phyloP scores from a whole-genome alignment of 1,284 basidiomycete genomes.

The Flammula alnicola region DNA sequence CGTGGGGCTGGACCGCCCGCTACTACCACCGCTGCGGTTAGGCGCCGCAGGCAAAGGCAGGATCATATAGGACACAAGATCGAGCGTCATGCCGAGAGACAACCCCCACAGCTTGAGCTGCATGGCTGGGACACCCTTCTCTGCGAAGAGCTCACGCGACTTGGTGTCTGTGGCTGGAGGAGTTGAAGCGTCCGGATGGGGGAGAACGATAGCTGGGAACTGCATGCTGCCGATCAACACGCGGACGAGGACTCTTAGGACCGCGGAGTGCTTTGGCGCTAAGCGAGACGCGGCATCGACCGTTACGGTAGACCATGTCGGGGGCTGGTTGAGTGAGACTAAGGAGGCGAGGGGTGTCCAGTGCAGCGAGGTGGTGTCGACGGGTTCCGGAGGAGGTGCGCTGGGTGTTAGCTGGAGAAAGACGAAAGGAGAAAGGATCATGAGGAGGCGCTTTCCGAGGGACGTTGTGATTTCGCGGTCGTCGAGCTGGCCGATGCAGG shows the following conservation, averaged over 20 bases:
- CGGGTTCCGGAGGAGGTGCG: constrained; percentile 75
- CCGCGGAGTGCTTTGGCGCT: constrained; percentile 78
- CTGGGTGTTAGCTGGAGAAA: constrained; percentile 90
- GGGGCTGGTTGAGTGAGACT: constrained; percentile 49
- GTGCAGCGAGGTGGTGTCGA: constrained; percentile 83
- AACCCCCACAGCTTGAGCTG: constrained; percentile 93
- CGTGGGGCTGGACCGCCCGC: constrained; percentile 31
- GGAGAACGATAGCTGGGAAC: constrained; percentile 86
- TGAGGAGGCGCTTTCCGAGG: constrained; percentile 94
- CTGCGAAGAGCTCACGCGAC: constrained; percentile 38
- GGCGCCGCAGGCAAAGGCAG: no score
- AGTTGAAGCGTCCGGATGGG: constrained; percentile 36
- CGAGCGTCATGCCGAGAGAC: constrained; percentile 94
- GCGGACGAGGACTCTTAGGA: constrained; percentile 78
- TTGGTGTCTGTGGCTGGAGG: constrained; percentile 21
- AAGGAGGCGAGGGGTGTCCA: constrained; percentile 87
- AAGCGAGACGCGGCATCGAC: constrained; percentile 93
- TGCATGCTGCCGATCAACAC: constrained; percentile 94
- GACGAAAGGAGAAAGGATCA: constrained; percentile 96
- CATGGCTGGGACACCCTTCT: constrained; percentile 39
- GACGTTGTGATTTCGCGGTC: constrained; percentile 99
- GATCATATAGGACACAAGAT: constrained; percentile 80
- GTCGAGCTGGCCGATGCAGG: constrained; percentile 91
- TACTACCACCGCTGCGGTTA: no score
- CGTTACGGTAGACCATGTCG: constrained; percentile 85